Evolutionary conservation across 805 yeast genomes (phyloP).

Genomic region (Cyberlindnera maclurae): DNA sequence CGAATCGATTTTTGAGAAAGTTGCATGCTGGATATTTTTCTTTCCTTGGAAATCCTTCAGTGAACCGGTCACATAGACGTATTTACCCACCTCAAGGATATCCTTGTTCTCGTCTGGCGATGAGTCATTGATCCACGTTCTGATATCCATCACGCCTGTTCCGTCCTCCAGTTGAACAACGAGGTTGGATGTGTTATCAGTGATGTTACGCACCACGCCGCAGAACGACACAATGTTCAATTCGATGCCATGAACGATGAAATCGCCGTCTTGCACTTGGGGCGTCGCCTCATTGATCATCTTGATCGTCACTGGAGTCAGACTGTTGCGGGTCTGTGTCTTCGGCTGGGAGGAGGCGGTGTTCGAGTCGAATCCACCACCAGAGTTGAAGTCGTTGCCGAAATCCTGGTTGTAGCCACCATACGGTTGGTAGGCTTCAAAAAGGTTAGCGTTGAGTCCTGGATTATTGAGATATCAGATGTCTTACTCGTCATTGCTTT

Average conservation of each 20-base stretch:
- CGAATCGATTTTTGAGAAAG: constrained; percentile 48
- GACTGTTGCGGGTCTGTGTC: constrained; percentile 28
- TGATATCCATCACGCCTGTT: constrained; percentile 58
- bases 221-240: constrained; percentile 57
- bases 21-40: constrained; percentile 58
- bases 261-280: constrained; percentile 60
- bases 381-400: constrained; percentile 23
- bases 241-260: constrained; percentile 49
- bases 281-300: constrained; percentile 59
- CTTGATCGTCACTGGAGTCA: constrained; percentile 69
- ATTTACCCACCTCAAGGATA: constrained; percentile 40
- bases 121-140: constrained; percentile 52
- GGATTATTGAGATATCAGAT: neutral
- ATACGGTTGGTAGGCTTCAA: constrained; percentile 30
- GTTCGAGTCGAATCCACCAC: constrained; percentile 27
- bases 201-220: constrained; percentile 63
- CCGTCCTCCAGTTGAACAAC: constrained; percentile 69
- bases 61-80: constrained; percentile 53
- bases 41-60: constrained; percentile 55
- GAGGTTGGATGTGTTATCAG: constrained; percentile 49
- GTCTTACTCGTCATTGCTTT: neutral
- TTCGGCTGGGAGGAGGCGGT: constrained; percentile 28
- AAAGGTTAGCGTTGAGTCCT: neutral
- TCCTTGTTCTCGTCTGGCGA: constrained; percentile 26
- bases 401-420: constrained; percentile 25